phyloP scores from a whole-genome alignment of 345 rosid species.

The Theobroma cacao region DNA sequence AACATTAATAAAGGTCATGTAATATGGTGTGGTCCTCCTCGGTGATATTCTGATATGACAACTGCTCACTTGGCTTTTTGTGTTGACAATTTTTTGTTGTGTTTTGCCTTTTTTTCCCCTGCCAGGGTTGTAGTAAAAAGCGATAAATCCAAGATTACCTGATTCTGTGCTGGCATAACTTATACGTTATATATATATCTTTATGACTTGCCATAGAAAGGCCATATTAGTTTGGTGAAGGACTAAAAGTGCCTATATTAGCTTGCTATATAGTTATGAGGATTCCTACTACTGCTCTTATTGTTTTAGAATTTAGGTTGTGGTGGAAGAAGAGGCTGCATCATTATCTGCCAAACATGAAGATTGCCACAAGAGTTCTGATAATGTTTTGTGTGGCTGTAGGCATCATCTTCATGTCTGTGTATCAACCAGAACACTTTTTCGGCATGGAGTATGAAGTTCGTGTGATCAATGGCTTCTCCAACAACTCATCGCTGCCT shows the following conservation, averaged over 20 bases:
- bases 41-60: background rate
- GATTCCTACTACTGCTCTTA: background rate
- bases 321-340: background rate
- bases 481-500: constrained; percentile 80
- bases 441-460: constrained; percentile 54
- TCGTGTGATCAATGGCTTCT: constrained; percentile 81
- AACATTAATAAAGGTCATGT: background rate
- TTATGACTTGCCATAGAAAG: background rate
- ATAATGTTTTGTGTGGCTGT: constrained; percentile 21
- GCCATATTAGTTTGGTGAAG: background rate
- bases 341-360: constrained; percentile 29
- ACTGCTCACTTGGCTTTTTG: background rate
- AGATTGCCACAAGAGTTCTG: constrained; percentile 18
- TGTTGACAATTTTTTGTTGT: background rate
- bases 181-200: background rate
- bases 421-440: constrained; percentile 33
- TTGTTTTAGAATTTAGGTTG: constrained; percentile 1
- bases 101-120: background rate
- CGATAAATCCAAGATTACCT: background rate
- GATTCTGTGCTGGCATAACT: background rate
- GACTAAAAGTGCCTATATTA: background rate
- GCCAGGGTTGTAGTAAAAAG: background rate
- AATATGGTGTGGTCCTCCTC: background rate
- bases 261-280: background rate
- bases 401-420: constrained; percentile 30